Evolutionary conservation across 1,284 basidiomycete species (phyloP), one percentile per base, ranked within the genome.

Genomic region (Fomitopsis palustris): DNA sequence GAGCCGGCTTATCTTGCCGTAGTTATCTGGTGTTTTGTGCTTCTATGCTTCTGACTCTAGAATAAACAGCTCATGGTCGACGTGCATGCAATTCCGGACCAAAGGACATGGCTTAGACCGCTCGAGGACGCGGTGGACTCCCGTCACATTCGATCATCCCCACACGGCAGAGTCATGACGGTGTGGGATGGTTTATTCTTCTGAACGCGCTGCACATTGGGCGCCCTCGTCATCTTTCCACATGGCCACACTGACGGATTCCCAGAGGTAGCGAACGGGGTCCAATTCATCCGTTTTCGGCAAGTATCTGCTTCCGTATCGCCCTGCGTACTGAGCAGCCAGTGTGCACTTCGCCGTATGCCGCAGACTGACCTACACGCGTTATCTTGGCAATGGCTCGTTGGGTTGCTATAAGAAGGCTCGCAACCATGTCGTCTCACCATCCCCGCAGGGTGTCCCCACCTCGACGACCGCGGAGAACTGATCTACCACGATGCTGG

Each of bases 401-500:
- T 12, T 27, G 17, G 25, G 25, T 9, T 16, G 25, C 14, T 29
- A 29, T 29, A 47, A 29, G 27, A 21, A 16, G 25, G 2, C 14
- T 27, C 17, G 10, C 27, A 12, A 16, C 45, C 25, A n/a, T 27
- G 5, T n/a, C 25, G 9, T 47, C 45, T 21, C 25, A 29, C 10
- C 45, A 47, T 31, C 23, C 12, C 45, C 25, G 45, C 43, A 27
- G 43, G 43, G 23, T 27, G 45, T 47, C 25, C 45, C 45, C 45
- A 47, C 45, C 45, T 47, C 45, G 21, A 47, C 25, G 21, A 27
- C 43, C 43, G 43, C 45, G 25, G 25, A 47, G 45, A 47, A 14
- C 45, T 47, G 45, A 47, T 59, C 62, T 52, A 56, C 59, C 17
- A 42, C 45, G 23, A 47, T 47, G 45, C 19, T 47, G 17, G 45